Percentiles rank a stretch among this genome's conserved stretches.
Conservation (phyloP, 129 eudicot species). For the Kitagawia praeruptora region DNA sequence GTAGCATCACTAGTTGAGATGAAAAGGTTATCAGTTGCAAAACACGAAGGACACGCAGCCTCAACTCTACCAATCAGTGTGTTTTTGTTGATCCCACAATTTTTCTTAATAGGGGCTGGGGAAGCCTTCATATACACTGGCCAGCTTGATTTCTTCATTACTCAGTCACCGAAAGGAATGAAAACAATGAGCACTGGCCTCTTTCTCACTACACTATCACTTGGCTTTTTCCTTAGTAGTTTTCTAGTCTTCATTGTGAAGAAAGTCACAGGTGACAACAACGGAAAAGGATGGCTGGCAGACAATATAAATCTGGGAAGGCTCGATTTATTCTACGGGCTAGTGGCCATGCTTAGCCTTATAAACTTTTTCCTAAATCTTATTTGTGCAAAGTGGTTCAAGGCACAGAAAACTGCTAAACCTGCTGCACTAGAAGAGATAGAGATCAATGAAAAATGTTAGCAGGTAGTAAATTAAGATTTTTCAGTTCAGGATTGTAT, state of each 20-base stretch:
- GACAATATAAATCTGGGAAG: constrained; percentile 44
- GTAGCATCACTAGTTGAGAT: constrained; percentile 59
- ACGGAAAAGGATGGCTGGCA: constrained; percentile 39
- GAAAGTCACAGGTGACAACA: constrained; percentile 26
- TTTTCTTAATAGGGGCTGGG: constrained; percentile 15
- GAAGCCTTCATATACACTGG: constrained; percentile 22
- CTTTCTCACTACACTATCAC: constrained; percentile 43
- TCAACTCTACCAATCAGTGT: constrained; percentile 61
- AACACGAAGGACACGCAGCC: constrained; percentile 19
- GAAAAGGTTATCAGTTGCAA: constrained; percentile 58
- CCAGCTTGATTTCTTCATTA: constrained; percentile 46
- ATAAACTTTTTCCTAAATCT: constrained; percentile 31
- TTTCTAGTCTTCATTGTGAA: constrained; percentile 42
- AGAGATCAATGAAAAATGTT: constrained; percentile 3
- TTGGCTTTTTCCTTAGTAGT: constrained; percentile 53
- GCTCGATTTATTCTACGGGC: constrained; percentile 44
- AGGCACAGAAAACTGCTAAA: background rate
- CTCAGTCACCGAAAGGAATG: constrained; percentile 57
- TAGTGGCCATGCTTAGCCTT: constrained; percentile 31
- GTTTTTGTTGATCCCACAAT: constrained; percentile 16
- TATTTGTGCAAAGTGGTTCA: constrained; percentile 29
- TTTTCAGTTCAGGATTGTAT: background rate
- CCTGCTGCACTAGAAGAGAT: background rate
- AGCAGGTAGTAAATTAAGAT: background rate
- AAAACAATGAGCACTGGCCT: constrained; percentile 69